Percentiles rank a stretch among this genome's conserved stretches.
Evolutionary conservation across 768 basidiomycete species (phyloP).

Genomic region (Dacryopinax spathularia): DNA sequence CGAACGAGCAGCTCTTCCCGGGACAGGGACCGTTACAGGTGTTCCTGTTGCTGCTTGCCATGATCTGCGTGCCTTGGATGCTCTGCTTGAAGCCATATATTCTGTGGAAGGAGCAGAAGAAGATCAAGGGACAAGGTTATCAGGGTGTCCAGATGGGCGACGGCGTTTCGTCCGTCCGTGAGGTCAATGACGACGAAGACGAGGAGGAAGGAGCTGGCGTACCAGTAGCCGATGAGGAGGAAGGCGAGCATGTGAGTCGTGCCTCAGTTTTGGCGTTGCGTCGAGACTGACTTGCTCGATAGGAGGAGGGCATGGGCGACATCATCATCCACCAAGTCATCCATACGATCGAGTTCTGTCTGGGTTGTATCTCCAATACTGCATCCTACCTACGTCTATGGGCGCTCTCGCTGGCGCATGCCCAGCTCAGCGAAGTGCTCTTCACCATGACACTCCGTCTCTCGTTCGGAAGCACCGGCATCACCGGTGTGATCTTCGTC

Average conservation of each 20-base stretch:
- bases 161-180: constrained; percentile 16
- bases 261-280: too few species aligned
- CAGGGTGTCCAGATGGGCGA: constrained; percentile 32
- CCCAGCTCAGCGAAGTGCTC: constrained; percentile 87
- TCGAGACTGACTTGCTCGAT: constrained; percentile 2
- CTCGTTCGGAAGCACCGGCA: constrained; percentile 25
- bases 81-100: constrained; percentile 84
- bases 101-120: constrained; percentile 76
- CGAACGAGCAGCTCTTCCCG: constrained; percentile 56
- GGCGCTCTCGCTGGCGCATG: constrained; percentile 96
- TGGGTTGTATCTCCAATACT: constrained; percentile 97
- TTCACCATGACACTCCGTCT: constrained; percentile 69
- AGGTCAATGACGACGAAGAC: constrained; percentile 42
- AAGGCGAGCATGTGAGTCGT: constrained; percentile 57
- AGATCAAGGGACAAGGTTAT: constrained; percentile 73
- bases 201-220: constrained; percentile 68
- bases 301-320: constrained; percentile 76
- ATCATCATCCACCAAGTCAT: constrained; percentile 94
- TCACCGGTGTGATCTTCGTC: constrained; percentile 38
- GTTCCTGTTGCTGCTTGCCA: constrained; percentile 60
- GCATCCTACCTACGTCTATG: constrained; percentile 87
- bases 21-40: constrained; percentile 81
- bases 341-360: constrained; percentile 98
- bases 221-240: constrained; percentile 52
- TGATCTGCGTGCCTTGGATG: constrained; percentile 89